A percentile compares a stretch with the other conserved stretches of the same genome.
These are phyloP conservation scores for Solanum megistacrolobum DNA, from an alignment of 257 asterid species.

Conservation along the genomic window DNA sequence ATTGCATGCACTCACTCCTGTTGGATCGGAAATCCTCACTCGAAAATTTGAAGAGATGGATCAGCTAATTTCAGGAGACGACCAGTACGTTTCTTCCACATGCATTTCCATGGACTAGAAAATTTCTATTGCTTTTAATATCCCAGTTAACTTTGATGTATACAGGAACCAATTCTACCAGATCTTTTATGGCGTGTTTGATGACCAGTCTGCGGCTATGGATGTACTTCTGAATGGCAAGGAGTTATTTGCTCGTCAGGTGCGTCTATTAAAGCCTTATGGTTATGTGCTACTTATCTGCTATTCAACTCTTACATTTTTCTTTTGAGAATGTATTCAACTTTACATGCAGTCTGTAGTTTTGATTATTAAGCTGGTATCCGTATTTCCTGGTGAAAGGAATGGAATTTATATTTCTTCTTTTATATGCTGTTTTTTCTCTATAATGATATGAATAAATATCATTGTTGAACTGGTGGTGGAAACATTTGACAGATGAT, in stretches of 20 bases:
- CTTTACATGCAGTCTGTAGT: background rate
- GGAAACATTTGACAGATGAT: background rate
- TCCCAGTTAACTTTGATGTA: background rate
- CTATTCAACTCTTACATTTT: background rate
- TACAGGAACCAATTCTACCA: constrained; percentile 63
- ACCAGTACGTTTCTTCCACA: constrained; percentile 12
- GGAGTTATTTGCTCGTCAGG: constrained; percentile 86
- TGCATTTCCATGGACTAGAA: background rate
- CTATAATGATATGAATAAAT: background rate
- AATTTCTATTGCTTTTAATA: background rate
- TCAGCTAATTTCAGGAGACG: constrained; percentile 44
- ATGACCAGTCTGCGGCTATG: constrained; percentile 58
- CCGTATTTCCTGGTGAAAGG: background rate
- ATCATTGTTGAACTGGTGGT: background rate
- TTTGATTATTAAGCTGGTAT: background rate
- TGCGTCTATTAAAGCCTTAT: constrained; percentile 8
- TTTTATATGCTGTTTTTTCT: background rate
- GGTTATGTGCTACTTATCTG: background rate
- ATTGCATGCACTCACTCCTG: constrained; percentile 77
- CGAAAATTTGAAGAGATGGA: constrained; percentile 90
- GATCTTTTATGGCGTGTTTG: constrained; percentile 61
- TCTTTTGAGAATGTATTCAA: background rate
- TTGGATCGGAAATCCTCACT: constrained; percentile 77
- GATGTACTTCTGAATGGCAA: constrained; percentile 71
- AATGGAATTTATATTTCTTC: background rate